Percentiles rank a stretch among this genome's conserved stretches.
Conservation (phyloP, 495 filamentous ascomycete species). For the Penicilliopsis zonata region DNA sequence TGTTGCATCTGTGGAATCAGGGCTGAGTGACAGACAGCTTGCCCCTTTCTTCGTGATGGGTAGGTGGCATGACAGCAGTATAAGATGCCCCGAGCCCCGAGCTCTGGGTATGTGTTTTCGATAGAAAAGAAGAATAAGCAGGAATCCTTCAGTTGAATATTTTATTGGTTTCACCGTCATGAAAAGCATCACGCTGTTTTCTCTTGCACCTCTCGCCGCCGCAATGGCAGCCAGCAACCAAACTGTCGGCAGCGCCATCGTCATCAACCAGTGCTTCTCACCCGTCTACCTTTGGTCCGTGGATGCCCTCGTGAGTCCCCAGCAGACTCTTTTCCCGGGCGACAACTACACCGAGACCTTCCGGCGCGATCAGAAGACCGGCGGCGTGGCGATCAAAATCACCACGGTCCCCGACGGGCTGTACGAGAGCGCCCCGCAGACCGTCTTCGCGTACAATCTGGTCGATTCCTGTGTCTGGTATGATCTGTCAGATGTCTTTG, state of each 20-base stretch:
- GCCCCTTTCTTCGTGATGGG: not conserved
- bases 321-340: conserved; percentile 11
- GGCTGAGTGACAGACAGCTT: not conserved
- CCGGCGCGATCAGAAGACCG: conserved; percentile 29
- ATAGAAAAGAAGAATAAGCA: not conserved
- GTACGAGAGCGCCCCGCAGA: conserved; percentile 35
- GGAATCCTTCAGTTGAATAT: not conserved
- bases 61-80: not conserved
- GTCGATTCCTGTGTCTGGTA: conserved; percentile 40
- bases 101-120: not conserved
- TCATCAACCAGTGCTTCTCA: conserved; percentile 35
- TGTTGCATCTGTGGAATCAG: not conserved
- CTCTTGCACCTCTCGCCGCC: conserved; percentile 1
- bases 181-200: not conserved
- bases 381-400: conserved; percentile 46
- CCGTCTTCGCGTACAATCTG: conserved; percentile 42
- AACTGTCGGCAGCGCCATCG: conserved; percentile 32
- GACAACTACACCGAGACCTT: conserved; percentile 27
- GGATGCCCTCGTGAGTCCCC: conserved; percentile 19
- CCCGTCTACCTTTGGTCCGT: conserved; percentile 47
- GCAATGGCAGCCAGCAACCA: conserved; percentile 2
- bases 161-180: not conserved
- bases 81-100: not conserved
- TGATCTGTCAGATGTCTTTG: conserved; percentile 44
- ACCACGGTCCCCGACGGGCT: conserved; percentile 34